Conservation (phyloP, 192 early-diverging fungal genomes). For the Backusella sp. region DNA sequence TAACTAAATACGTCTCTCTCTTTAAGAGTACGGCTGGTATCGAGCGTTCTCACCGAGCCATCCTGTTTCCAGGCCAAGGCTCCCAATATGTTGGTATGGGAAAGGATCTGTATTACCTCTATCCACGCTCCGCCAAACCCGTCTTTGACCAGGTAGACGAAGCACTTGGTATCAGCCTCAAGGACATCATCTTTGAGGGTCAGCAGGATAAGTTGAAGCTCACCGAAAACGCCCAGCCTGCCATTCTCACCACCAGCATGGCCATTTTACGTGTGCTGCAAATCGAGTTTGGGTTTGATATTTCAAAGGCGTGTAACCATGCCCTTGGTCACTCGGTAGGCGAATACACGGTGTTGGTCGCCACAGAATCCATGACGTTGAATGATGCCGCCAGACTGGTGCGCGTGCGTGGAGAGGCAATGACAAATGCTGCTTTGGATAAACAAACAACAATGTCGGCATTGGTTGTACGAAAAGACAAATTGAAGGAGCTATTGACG, state of each 20-base stretch:
- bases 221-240: conserved; percentile 65
- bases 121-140: conserved; percentile 60
- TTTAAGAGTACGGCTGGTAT: conserved; percentile 35
- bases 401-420: conserved; percentile 79
- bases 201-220: conserved; percentile 58
- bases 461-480: conserved; percentile 71
- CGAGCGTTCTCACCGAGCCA: conserved; percentile 31
- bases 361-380: conserved; percentile 63
- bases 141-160: conserved; percentile 91
- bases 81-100: conserved; percentile 93
- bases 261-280: conserved; percentile 84
- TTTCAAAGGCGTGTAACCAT: conserved; percentile 71
- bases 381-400: conserved; percentile 85
- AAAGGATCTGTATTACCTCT: conserved; percentile 79
- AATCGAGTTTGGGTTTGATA: conserved; percentile 77
- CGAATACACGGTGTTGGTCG: conserved; percentile 82
- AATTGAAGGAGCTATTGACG: conserved; percentile 67
- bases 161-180: conserved; percentile 66
- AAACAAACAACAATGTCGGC: conserved; percentile 88
- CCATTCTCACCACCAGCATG: conserved; percentile 76
- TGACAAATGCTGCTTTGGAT: conserved; percentile 74
- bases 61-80: conserved; percentile 62
- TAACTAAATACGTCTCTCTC: neutral
- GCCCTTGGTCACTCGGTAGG: conserved; percentile 93
- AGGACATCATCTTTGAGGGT: conserved; percentile 85